phyloP scores from a whole-genome alignment of 2,329 filamentous ascomycete genomes.

The Ophiostoma sp. region DNA sequence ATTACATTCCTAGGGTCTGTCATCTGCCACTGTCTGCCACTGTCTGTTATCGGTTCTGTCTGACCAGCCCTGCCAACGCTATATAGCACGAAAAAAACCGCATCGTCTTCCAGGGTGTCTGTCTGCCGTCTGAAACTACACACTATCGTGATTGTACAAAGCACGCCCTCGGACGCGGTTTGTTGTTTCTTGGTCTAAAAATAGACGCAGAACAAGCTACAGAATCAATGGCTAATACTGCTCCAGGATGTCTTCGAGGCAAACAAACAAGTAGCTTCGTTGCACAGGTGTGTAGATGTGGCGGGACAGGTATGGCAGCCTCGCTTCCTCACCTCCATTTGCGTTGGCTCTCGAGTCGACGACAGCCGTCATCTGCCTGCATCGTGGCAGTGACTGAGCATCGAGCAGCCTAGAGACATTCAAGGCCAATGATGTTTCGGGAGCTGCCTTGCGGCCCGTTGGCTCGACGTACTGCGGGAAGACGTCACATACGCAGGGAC shows the following conservation, averaged over 20 bases:
- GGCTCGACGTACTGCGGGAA: too few species aligned
- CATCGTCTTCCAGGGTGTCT: not conserved
- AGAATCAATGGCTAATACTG: too few species aligned
- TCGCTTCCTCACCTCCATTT: not conserved
- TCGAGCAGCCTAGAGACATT: too few species aligned
- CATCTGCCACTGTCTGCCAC: too few species aligned
- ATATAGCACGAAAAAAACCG: too few species aligned
- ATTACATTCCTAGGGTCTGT: too few species aligned
- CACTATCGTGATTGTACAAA: too few species aligned
- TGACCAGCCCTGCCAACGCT: not conserved
- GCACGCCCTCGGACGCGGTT: not conserved
- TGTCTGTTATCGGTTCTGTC: not conserved
- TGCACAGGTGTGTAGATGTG: not conserved
- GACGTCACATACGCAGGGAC: too few species aligned
- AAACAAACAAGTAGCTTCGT: not conserved
- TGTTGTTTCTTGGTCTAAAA: not conserved
- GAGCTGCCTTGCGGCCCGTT: too few species aligned
- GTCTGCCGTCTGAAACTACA: not conserved
- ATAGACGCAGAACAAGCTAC: not conserved
- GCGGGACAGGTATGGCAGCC: not conserved
- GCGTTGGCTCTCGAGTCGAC: not conserved
- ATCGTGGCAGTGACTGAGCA: not conserved
- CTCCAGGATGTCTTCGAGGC: too few species aligned
- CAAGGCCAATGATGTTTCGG: too few species aligned
- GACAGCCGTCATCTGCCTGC: not conserved